phyloP scores from a whole-genome alignment of 768 basidiomycete genomes.

The Pisolithus tinctorius region DNA sequence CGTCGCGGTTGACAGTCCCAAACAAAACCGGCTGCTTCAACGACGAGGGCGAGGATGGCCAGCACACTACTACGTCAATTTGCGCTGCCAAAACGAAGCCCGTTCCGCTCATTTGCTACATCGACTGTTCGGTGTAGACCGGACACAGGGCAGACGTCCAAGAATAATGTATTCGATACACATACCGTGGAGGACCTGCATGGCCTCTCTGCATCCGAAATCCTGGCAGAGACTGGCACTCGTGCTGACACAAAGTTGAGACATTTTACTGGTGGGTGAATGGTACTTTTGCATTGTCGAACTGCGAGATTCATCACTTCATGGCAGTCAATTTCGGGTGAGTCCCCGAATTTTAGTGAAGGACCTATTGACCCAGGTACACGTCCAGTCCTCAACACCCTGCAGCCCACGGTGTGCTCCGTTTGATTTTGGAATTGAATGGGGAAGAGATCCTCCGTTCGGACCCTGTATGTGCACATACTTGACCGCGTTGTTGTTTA shows the following conservation, averaged over 20 bases:
- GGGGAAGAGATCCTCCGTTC: conserved; percentile 91
- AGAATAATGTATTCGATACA: conserved; percentile 52
- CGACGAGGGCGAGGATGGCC: conserved; percentile 47
- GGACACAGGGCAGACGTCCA: conserved; percentile 21
- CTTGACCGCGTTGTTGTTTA: not conserved
- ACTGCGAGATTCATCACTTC: not conserved
- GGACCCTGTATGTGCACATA: conserved; percentile 54
- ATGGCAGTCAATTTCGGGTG: conserved; percentile 85
- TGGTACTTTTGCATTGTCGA: not conserved
- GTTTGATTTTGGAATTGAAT: conserved; percentile 95
- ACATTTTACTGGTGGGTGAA: conserved; percentile 81
- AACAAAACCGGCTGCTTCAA: conserved; percentile 10
- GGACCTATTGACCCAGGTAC: not conserved
- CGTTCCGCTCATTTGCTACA: conserved; percentile 20
- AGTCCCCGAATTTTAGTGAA: conserved; percentile 10
- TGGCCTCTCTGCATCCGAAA: conserved; percentile 68
- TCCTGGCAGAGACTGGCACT: conserved; percentile 67
- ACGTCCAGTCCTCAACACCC: conserved; percentile 76
- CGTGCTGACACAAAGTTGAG: conserved; percentile 75
- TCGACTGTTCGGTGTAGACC: conserved; percentile 17
- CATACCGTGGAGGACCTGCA: conserved; percentile 84
- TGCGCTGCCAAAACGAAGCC: conserved; percentile 25
- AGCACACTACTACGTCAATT: conserved; percentile 57
- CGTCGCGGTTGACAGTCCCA: conserved; percentile 8
- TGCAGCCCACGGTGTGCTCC: conserved; percentile 96